These are phyloP conservation scores for Cryptosporidium bovis DNA, from an alignment of 169 alveolate species.

Conservation along the genomic window DNA sequence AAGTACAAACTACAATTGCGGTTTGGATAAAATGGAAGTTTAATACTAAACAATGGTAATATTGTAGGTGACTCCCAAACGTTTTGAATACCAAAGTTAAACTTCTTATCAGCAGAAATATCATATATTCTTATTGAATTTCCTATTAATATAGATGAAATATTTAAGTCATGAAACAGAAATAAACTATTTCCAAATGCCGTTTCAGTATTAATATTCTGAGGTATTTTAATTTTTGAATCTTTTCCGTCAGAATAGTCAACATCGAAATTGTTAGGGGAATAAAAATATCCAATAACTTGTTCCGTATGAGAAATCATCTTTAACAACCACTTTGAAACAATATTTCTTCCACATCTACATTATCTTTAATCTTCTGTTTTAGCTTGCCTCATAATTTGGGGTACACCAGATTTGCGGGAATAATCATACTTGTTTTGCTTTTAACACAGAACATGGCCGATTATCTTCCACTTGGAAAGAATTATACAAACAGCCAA, in stretches of 20 bases:
- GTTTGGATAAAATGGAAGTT: constrained; percentile 20
- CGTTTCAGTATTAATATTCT: neutral
- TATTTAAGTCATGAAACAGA: constrained; percentile 34
- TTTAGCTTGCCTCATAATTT: neutral
- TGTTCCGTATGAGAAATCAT: constrained; percentile 43
- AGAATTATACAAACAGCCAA: constrained; percentile 12
- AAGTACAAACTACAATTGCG: constrained; percentile 24
- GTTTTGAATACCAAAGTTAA: neutral
- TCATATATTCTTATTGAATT: constrained; percentile 3
- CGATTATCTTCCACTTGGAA: constrained; percentile 18
- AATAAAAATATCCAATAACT: constrained; percentile 52
- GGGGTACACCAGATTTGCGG: neutral
- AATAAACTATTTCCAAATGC: constrained; percentile 19
- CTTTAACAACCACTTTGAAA: neutral
- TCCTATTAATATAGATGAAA: constrained; percentile 10
- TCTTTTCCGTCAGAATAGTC: neutral
- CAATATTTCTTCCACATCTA: neutral
- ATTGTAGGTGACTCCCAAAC: neutral
- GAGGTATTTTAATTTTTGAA: neutral
- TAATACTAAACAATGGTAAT: constrained; percentile 14
- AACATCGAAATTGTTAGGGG: neutral
- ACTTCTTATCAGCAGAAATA: neutral
- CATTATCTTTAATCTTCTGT: neutral
- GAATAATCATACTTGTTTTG: neutral
- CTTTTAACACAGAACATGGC: neutral